Conservation (phyloP, 331 rosid genomes). For the Dryas integrifolia region DNA sequence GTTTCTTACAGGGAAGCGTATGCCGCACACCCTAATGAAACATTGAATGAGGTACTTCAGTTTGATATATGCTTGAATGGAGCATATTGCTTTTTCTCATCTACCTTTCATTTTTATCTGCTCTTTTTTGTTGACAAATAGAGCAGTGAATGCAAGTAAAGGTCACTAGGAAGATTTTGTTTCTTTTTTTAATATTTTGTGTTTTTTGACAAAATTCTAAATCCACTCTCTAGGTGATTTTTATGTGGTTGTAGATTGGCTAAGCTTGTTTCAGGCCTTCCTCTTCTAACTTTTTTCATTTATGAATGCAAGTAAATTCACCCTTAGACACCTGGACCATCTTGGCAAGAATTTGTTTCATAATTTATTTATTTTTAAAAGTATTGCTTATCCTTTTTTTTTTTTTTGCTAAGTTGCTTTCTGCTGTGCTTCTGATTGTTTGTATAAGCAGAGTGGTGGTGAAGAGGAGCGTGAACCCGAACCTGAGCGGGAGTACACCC, state of each 20-base stretch:
- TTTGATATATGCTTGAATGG: slow-evolving; percentile 26
- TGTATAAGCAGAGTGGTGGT: slow-evolving; percentile 67
- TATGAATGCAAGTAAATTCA: neutral
- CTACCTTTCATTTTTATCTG: slow-evolving; percentile 11
- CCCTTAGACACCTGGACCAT: neutral
- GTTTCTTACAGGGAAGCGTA: slow-evolving; percentile 93
- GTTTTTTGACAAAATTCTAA: neutral
- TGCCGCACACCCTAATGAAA: slow-evolving; percentile 78
- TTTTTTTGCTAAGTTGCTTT: slow-evolving; percentile 10
- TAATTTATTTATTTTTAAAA: neutral
- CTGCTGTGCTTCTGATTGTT: slow-evolving; percentile 21
- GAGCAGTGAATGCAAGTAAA: neutral
- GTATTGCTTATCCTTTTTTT: neutral
- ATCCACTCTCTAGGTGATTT: neutral
- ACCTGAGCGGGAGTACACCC: slow-evolving; percentile 91
- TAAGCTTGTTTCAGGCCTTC: neutral
- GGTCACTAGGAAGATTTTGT: slow-evolving; percentile 5
- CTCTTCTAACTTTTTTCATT: neutral
- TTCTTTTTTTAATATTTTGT: neutral
- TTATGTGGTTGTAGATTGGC: neutral
- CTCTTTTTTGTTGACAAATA: neutral
- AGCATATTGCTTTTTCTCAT: slow-evolving; percentile 16
- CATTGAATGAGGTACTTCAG: slow-evolving; percentile 68
- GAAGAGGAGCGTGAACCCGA: slow-evolving; percentile 76
- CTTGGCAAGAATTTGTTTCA: neutral